Evolutionary conservation across 2,329 filamentous ascomycete genomes (phyloP).

Genomic region (Talaromyces sp.): DNA sequence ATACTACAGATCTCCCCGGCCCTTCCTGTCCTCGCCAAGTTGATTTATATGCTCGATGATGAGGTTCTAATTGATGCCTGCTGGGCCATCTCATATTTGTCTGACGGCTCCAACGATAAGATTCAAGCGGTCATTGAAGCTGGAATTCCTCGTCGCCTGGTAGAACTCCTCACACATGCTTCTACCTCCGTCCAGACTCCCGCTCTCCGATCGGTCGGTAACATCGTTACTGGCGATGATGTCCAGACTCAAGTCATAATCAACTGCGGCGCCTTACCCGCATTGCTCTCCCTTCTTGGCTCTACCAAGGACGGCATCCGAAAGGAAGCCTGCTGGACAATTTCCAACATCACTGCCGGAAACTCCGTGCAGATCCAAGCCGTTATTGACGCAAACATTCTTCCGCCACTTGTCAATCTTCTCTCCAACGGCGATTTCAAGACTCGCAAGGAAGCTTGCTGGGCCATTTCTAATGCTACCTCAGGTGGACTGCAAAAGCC

Average conservation of each 20-base stretch:
- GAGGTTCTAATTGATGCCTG: conserved; percentile 98
- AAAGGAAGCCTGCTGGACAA: conserved; percentile 99
- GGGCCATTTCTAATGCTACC: conserved; percentile 98
- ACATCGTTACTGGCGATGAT: conserved; percentile 98
- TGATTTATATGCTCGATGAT: conserved; percentile 97
- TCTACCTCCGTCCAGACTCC: conserved; percentile 98
- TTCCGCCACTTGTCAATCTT: conserved; percentile 91
- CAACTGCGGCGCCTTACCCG: conserved; percentile 91
- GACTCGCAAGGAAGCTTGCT: conserved; percentile 98
- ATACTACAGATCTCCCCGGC: conserved; percentile 76
- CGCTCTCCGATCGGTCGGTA: conserved; percentile 92
- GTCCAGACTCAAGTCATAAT: conserved; percentile 99
- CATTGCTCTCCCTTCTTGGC: conserved; percentile 87
- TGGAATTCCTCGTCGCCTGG: conserved; percentile 90
- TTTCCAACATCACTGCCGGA: conserved; percentile 96
- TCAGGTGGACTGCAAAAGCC: conserved; percentile 97
- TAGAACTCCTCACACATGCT: conserved; percentile 96
- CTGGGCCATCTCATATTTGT: conserved; percentile 99
- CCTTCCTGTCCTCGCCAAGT: conserved; percentile 89
- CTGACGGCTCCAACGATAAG: conserved; percentile 97
- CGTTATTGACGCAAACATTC: conserved; percentile 94
- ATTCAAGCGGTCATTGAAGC: conserved; percentile 99
- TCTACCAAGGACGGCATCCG: conserved; percentile 98
- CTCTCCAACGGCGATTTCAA: conserved; percentile 97
- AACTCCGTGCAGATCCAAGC: conserved; percentile 97